Conservation (phyloP, 352 stramenopile genomes). For the Phytophthora constricta region DNA sequence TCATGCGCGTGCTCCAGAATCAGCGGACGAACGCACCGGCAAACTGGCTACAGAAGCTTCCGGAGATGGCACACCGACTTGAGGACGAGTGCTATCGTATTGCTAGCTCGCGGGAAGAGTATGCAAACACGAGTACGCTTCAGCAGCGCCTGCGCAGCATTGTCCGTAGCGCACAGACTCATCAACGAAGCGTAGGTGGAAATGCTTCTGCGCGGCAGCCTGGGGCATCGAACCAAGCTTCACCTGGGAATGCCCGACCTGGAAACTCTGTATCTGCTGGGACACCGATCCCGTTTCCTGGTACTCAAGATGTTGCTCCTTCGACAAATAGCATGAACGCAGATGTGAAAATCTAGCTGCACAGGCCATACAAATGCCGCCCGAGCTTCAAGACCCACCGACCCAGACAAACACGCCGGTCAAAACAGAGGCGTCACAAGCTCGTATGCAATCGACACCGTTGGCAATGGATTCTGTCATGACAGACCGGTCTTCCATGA, state of each 20-base stretch:
- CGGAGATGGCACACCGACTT: conserved; percentile 97
- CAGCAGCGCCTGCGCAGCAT: conserved; percentile 96
- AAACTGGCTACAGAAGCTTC: conserved; percentile 97
- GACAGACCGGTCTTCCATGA: conserved; percentile 52
- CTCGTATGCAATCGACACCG: conserved; percentile 33
- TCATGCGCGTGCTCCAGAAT: conserved; percentile 95
- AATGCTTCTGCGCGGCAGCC: conserved; percentile 30
- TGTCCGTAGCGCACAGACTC: conserved; percentile 80
- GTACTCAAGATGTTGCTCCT: conserved; percentile 47
- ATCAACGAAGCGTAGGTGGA: conserved; percentile 58
- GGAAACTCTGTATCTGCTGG: conserved; percentile 27
- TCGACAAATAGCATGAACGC: conserved; percentile 12
- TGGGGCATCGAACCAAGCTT: conserved; percentile 31
- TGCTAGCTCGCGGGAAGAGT: conserved; percentile 91
- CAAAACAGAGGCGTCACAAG: conserved; percentile 40
- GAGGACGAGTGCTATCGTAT: conserved; percentile 97
- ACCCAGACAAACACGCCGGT: conserved; percentile 38
- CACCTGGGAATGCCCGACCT: conserved; percentile 26
- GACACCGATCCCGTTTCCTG: conserved; percentile 67
- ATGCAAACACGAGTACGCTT: conserved; percentile 95
- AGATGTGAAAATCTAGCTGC: conserved; percentile 33
- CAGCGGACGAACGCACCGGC: conserved; percentile 95
- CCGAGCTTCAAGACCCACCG: conserved; percentile 64
- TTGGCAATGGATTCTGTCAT: conserved; percentile 54
- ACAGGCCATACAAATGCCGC: conserved; percentile 82